Base-by-base conservation (phyloP, 306 rosid species). In the Aeschynomene evenia region DNA sequence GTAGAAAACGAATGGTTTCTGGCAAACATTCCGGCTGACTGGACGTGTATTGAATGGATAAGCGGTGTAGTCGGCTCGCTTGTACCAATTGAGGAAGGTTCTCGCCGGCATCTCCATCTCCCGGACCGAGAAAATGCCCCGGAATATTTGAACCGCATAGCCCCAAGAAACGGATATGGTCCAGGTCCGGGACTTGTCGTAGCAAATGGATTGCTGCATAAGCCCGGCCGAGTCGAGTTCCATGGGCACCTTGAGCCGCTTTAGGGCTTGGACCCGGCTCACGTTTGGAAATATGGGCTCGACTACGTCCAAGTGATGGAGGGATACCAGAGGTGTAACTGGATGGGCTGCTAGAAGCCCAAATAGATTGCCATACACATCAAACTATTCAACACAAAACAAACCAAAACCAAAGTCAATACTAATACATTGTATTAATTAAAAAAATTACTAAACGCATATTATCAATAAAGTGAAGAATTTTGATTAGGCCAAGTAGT, bases 301-400 rank as follows among this genome's bases (percentile, higher is more conserved):
- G 1, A 87, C 83, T 22, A 87, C 65, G 29, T 92, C 97, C 49
- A 91, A 50, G 73, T 91, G 97, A 74, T 91, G 96, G 15, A 91
- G 86, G 1, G 94, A 78, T 0, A 91, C 94, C 5, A 89, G 11
- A 0, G 97, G 94, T 0, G 96, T 5, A 0, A 89, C 9, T 0
- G 94, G 96, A 80, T 89, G 97, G 68, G 96, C 88, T 24, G 97
- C 59, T 0, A 91, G 80, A 5, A 91, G 88, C 73, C 97, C 97
- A 20, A 91, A 81, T 14, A 91, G 46, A 56, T 81, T 85, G 54
- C 96, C 96, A 19, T 84, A 79, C 20, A 91, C 91, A 75, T 91
- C 97, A 57, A 77, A 85, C 97, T 91, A 40, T 20, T 29, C 49
- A 62, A 75, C 40, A 52, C 9, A 43, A 28, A 21, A 40, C 49